A percentile compares a stretch with the other conserved stretches of the same genome.
phyloP scores from a whole-genome alignment of 768 basidiomycete genomes.

The Pleurotus ostreatus region DNA sequence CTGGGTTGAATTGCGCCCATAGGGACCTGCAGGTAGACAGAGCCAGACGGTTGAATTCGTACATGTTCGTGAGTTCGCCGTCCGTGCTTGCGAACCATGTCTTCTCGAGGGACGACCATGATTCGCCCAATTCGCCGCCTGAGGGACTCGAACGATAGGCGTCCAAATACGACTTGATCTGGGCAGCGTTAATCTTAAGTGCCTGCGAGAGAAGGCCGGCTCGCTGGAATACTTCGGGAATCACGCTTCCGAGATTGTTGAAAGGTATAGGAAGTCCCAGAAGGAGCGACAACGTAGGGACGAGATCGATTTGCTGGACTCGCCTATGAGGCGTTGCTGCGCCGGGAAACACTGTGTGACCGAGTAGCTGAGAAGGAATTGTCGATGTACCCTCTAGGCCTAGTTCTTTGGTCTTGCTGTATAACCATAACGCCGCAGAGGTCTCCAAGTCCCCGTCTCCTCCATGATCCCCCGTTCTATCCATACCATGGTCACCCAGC shows the following conservation, averaged over 20 bases:
- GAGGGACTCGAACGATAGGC: constrained; percentile 69
- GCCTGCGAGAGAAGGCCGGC: constrained; percentile 49
- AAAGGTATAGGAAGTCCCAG: constrained; percentile 93
- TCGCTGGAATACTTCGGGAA: constrained; percentile 87
- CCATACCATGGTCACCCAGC: constrained; percentile 98
- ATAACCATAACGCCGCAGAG: constrained; percentile 86
- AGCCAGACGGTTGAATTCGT: constrained; percentile 56
- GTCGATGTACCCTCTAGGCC: constrained; percentile 22
- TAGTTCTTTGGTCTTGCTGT: constrained; percentile 69
- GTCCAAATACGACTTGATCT: constrained; percentile 73
- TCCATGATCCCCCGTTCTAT: constrained; percentile 89
- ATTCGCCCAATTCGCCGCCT: constrained; percentile 68
- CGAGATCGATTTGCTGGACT: constrained; percentile 90
- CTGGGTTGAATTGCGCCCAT: constrained; percentile 92
- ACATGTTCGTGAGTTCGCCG: constrained; percentile 32
- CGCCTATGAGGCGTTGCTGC: constrained; percentile 49
- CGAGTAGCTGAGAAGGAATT: constrained; percentile 50
- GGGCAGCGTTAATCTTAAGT: constrained; percentile 64
- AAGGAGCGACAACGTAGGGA: constrained; percentile 83
- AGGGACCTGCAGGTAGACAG: constrained; percentile 73
- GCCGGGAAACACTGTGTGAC: constrained; percentile 57
- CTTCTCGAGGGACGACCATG: constrained; percentile 49
- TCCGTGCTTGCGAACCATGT: constrained; percentile 37
- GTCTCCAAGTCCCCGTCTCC: constrained; percentile 87
- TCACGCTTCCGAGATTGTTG: constrained; percentile 88